A percentile compares a stretch with the other conserved stretches of the same genome.
Conservation (phyloP, 2,329 filamentous ascomycete genomes). For the Fusarium praegraminearum region DNA sequence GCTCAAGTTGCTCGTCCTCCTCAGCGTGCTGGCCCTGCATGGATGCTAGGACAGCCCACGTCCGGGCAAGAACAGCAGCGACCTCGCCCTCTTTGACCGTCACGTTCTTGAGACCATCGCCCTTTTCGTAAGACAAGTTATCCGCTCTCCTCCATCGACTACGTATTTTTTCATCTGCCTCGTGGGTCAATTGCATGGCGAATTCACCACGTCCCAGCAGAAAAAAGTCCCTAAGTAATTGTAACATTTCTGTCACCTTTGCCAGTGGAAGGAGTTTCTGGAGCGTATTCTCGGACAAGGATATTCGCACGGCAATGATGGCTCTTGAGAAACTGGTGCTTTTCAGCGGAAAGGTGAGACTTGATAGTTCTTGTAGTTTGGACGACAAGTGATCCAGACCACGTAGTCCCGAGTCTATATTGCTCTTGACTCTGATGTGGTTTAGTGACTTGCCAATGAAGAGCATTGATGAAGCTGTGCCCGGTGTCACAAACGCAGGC, state of each 20-base stretch:
- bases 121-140: conserved; percentile 67
- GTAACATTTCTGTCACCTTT: conserved; percentile 81
- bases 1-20: conserved; percentile 85
- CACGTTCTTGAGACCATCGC: conserved; percentile 59
- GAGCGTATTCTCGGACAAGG: conserved; percentile 84
- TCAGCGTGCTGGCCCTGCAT: conserved; percentile 77
- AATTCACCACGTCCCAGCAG: conserved; percentile 91
- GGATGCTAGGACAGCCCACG: conserved; percentile 83
- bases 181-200: conserved; percentile 84
- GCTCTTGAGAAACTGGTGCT: conserved; percentile 76
- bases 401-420: conserved; percentile 57
- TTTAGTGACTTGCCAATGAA: conserved; percentile 93
- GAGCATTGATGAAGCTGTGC: conserved; percentile 84
- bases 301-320: conserved; percentile 81
- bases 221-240: conserved; percentile 86
- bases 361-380: conserved; percentile 77
- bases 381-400: conserved; percentile 73
- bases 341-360: conserved; percentile 79
- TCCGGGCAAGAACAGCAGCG: conserved; percentile 77
- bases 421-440: conserved; percentile 75
- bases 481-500: conserved; percentile 81
- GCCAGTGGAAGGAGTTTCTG: conserved; percentile 83
- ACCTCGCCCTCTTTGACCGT: conserved; percentile 90
- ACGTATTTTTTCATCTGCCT: conserved; percentile 84
- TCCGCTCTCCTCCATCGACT: conserved; percentile 76